Base-by-base conservation (phyloP, 371 early-diverging fungal genomes). In the Massospora cicadina region DNA sequence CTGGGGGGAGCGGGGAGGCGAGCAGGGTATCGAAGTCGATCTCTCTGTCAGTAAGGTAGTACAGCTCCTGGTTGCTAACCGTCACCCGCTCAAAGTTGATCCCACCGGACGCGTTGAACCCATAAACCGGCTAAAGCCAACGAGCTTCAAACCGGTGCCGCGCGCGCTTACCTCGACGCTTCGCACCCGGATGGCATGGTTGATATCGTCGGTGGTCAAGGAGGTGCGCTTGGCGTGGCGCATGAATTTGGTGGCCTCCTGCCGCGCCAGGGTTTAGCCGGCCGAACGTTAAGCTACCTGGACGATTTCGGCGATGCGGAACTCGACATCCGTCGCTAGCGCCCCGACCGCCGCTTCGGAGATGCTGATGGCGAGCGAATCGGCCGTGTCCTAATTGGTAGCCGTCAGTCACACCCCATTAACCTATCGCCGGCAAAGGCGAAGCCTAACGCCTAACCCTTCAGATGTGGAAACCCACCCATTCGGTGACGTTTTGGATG, bases 211-310 rank as follows among this genome's bases (percentile, higher is more conserved):
- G 0, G 93, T 85, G 0, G 79, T 80, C 28, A 99, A 74, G 70
- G 85, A 88, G 23, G 86, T 81, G 68, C 99, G 81, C 72, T 91
- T 88, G 7, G 93, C 86, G 65, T 96, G 98, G 53, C 90, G 80
- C 99, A 98, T 99, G 71, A 98, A 98, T 76, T 99, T 99, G 58
- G 81, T 77, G 2, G 98, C 93, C 73, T 99, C 99, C 84, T 93
- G 68, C 57, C 17, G 62, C n/a, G n/a, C n/a, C n/a, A n/a, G n/a
- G n/a, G 2, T 5, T 28, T 66, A 26, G 29, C 17, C 75, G 85
- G 86, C n/a, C 55, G 17, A 26, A 30, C 12, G 10, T 60, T 53
- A 25, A 43, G 57, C 62, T 75, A 86, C 89, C 76, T 88, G 90
- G 58, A 98, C 87, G 33, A 99, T 81, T 74, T 98, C 96, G 70